These are phyloP conservation scores for Neoboletus subvelutipes DNA, from an alignment of 768 basidiomycete genomes.

Conservation along the genomic window DNA sequence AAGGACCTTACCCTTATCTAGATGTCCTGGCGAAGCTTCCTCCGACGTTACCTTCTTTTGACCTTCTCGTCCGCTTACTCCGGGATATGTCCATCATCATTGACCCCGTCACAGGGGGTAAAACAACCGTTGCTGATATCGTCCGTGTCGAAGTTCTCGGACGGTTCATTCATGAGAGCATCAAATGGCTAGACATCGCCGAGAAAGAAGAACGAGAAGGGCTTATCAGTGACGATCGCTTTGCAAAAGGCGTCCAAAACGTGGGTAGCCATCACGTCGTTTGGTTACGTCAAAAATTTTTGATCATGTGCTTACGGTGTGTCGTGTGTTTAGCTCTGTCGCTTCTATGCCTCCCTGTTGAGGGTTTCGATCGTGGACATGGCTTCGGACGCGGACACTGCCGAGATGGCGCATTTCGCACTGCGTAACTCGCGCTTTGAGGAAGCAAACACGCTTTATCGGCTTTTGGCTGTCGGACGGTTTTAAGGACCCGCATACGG, in stretches of 20 bases:
- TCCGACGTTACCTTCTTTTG: constrained; percentile 71
- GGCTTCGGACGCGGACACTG: constrained; percentile 61
- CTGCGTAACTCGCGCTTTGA: constrained; percentile 71
- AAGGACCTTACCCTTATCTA: constrained; percentile 49
- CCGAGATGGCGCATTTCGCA: constrained; percentile 78
- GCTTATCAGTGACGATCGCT: constrained; percentile 67
- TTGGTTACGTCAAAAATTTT: background rate
- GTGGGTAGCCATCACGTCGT: constrained; percentile 40
- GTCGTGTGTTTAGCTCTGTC: constrained; percentile 53
- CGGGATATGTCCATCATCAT: constrained; percentile 55
- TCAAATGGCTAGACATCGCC: constrained; percentile 67
- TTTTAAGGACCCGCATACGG: constrained; percentile 14
- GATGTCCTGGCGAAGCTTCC: constrained; percentile 65
- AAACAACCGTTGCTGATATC: constrained; percentile 62
- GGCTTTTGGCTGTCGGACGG: constrained; percentile 51
- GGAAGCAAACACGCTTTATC: constrained; percentile 74
- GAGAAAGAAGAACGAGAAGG: constrained; percentile 71
- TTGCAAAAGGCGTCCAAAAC: constrained; percentile 68
- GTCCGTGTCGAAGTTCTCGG: constrained; percentile 66
- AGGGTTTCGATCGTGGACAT: constrained; percentile 65
- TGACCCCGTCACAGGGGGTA: constrained; percentile 41
- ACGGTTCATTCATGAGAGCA: constrained; percentile 67
- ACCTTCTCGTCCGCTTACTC: constrained; percentile 67
- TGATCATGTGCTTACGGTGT: constrained; percentile 4
- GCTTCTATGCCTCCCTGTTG: constrained; percentile 72